Conservation (phyloP, 805 yeast genomes). For the Candida broadrunensis region DNA sequence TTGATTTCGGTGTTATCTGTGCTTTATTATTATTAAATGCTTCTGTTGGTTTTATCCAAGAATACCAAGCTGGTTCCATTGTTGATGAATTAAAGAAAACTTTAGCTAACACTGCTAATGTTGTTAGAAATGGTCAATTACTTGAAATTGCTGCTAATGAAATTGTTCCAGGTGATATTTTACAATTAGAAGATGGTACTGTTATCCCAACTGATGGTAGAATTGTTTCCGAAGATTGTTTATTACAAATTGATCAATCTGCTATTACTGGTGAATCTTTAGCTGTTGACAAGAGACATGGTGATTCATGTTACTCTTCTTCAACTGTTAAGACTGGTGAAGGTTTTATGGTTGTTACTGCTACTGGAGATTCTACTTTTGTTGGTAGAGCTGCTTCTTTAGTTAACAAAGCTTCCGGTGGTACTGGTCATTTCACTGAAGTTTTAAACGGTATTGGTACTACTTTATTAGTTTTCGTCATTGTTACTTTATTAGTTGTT, state of each 20-base stretch:
- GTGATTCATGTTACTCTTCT: conserved; percentile 86
- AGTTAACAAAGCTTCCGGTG: conserved; percentile 91
- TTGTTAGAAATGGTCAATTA: conserved; percentile 77
- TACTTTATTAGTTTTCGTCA: conserved; percentile 81
- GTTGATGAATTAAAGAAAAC: conserved; percentile 96
- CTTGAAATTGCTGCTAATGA: conserved; percentile 78
- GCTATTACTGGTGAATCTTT: conserved; percentile 97
- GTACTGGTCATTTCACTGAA: conserved; percentile 95
- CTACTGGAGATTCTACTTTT: conserved; percentile 94
- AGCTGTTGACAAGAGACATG: conserved; percentile 88
- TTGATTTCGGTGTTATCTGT: conserved; percentile 96
- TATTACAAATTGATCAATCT: conserved; percentile 92
- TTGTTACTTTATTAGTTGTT: conserved; percentile 80
- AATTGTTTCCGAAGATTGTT: conserved; percentile 78
- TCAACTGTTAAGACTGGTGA: conserved; percentile 96
- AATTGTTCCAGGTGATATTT: conserved; percentile 92
- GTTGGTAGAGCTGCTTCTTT: conserved; percentile 97
- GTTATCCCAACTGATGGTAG: conserved; percentile 94
- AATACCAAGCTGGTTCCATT: conserved; percentile 97
- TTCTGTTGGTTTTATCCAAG: conserved; percentile 93
- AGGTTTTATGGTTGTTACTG: conserved; percentile 88
- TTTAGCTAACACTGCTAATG: conserved; percentile 83
- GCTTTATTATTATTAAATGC: conserved; percentile 86
- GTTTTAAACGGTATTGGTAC: conserved; percentile 98
- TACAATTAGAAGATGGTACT: conserved; percentile 89